These are phyloP conservation scores for Cryoendolithus antarcticus DNA, from an alignment of 2,329 filamentous ascomycete species.

Conservation along the genomic window DNA sequence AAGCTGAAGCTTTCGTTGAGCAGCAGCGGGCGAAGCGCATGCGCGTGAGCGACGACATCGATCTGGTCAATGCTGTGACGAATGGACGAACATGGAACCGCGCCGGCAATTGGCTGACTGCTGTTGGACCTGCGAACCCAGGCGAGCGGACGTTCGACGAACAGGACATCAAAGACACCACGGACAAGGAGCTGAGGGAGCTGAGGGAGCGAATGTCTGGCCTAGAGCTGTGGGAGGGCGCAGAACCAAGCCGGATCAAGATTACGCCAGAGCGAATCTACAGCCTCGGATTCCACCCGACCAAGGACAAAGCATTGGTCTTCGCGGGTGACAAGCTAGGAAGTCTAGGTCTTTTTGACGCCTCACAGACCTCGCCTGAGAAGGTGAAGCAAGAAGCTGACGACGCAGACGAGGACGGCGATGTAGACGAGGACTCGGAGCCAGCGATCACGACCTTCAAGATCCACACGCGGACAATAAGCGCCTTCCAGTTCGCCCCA, in stretches of 20 bases:
- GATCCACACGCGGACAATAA: constrained; percentile 77
- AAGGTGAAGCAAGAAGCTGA: constrained; percentile 31
- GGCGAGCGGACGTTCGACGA: constrained; percentile 75
- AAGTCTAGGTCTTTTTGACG: constrained; percentile 81
- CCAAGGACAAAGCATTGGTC: constrained; percentile 69
- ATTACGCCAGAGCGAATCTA: constrained; percentile 83
- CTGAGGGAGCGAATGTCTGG: constrained; percentile 65
- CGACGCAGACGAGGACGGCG: constrained; percentile 56
- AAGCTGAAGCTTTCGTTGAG: constrained; percentile 44
- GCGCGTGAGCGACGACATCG: constrained; percentile 55
- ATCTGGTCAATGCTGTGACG: constrained; percentile 64
- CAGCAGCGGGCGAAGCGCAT: constrained; percentile 49
- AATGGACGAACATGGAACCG: constrained; percentile 61
- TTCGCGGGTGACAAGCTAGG: constrained; percentile 94
- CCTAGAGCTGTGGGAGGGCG: constrained; percentile 70
- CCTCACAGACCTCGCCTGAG: constrained; percentile 51
- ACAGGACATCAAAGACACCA: constrained; percentile 70
- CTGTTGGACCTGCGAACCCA: constrained; percentile 62
- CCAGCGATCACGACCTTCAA: constrained; percentile 85
- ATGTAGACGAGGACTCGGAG: constrained; percentile 51
- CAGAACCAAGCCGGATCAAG: constrained; percentile 77
- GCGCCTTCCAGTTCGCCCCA: constrained; percentile 66
- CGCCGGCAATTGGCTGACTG: constrained; percentile 52
- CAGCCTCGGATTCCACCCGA: constrained; percentile 78
- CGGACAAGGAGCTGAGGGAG: constrained; percentile 60